These are phyloP conservation scores for Nothophaeocryptopus gaeumannii DNA, from an alignment of 2,329 filamentous ascomycete genomes.

Conservation along the genomic window DNA sequence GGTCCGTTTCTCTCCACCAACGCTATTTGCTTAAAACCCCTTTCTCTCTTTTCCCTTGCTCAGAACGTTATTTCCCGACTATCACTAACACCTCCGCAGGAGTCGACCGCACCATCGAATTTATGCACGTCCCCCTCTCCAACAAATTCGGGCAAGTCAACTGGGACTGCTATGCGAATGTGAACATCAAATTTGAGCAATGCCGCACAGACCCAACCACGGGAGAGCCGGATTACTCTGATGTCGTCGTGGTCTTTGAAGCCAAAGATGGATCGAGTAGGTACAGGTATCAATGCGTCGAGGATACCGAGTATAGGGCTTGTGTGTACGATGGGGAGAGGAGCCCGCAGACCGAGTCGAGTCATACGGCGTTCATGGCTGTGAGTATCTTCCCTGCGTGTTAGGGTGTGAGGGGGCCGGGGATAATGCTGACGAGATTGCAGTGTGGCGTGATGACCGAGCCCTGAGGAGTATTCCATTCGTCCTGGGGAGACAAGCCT, in stretches of 20 bases:
- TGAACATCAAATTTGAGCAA: constrained; percentile 9
- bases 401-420: not conserved
- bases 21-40: too few relatives aligned
- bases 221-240: not conserved
- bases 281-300: constrained; percentile 9
- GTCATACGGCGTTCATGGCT: constrained; percentile 12
- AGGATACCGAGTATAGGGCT: constrained; percentile 10
- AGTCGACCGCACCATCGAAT: constrained; percentile 6
- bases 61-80: too few relatives aligned
- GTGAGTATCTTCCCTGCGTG: too few relatives aligned
- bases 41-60: too few relatives aligned
- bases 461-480: not conserved
- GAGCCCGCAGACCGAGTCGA: constrained; percentile 1
- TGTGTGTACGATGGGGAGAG: constrained; percentile 12
- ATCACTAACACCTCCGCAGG: too few relatives aligned
- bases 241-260: not conserved
- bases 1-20: not conserved
- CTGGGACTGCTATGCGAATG: constrained; percentile 9
- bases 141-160: constrained; percentile 10
- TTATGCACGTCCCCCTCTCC: constrained; percentile 9
- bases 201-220: not conserved
- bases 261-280: constrained; percentile 1
- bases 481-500: too few relatives aligned
- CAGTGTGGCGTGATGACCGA: constrained; percentile 11
- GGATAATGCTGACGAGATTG: not conserved